Evolutionary conservation across 2,329 filamentous ascomycete species (phyloP).

Genomic region (Talaromyces sp.): DNA sequence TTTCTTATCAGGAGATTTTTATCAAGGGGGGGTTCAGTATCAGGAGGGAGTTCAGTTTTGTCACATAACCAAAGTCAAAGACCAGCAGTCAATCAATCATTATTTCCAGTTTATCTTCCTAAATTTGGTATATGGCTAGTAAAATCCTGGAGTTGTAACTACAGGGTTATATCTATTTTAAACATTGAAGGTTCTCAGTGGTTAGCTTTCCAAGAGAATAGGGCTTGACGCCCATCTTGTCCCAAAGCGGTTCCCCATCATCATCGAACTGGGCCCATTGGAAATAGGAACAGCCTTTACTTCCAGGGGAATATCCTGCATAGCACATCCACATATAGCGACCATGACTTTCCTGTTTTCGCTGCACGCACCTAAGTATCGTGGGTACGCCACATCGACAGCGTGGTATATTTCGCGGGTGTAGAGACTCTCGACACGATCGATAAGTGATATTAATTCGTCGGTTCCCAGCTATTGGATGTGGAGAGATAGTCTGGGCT

Average conservation of each 20-base stretch:
- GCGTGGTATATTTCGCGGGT: slow-evolving; percentile 70
- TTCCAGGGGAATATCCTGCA: slow-evolving; percentile 46
- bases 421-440: slow-evolving; percentile 71
- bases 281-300: slow-evolving; percentile 67
- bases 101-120: not conserved
- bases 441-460: slow-evolving; percentile 94
- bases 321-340: slow-evolving; percentile 95
- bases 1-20: not conserved
- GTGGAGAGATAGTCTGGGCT: slow-evolving; percentile 71
- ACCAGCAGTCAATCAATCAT: not conserved
- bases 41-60: not conserved
- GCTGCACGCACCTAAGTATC: slow-evolving; percentile 72
- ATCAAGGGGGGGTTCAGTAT: not conserved
- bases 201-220: not conserved
- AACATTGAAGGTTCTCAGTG: not conserved
- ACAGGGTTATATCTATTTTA: not conserved
- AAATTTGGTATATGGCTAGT: not conserved
- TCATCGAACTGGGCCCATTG: slow-evolving; percentile 83
- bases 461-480: slow-evolving; percentile 72
- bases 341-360: slow-evolving; percentile 69
- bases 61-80: not conserved
- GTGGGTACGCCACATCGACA: slow-evolving; percentile 69
- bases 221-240: slow-evolving; percentile 8
- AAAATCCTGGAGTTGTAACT: not conserved
- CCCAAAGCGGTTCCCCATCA: slow-evolving; percentile 73